Percentiles rank a stretch among this genome's conserved stretches.
Evolutionary conservation across 371 early-diverging fungal genomes (phyloP).

Genomic region (Apophysomyces sp.): DNA sequence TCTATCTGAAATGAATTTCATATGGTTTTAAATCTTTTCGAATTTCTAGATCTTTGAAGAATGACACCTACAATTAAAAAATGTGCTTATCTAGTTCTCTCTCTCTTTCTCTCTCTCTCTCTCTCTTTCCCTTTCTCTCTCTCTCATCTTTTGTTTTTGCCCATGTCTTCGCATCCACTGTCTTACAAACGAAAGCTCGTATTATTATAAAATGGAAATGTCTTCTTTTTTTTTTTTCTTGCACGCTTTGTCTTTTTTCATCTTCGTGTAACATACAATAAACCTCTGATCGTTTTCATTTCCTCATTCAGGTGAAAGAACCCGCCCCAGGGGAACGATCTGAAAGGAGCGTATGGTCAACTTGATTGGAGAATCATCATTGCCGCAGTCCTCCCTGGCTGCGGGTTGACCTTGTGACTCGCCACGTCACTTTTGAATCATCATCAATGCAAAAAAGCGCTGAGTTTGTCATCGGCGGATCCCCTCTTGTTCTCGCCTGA

Average conservation of each 20-base stretch:
- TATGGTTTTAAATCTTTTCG: not conserved
- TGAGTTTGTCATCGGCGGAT: not conserved
- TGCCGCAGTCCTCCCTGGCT: no score
- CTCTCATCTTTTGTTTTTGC: not conserved
- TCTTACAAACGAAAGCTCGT: no score
- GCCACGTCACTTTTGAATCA: constrained; percentile 2
- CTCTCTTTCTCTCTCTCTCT: not conserved
- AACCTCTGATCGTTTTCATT: not conserved
- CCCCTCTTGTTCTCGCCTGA: constrained; percentile 2
- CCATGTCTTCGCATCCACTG: not conserved
- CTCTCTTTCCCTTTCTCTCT: not conserved
- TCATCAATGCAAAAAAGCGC: not conserved
- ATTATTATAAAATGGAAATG: not conserved
- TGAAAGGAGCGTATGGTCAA: not conserved
- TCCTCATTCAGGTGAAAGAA: not conserved
- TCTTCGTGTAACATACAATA: not conserved
- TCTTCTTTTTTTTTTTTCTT: not conserved
- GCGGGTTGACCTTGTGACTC: not conserved
- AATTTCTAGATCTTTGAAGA: constrained; percentile 4
- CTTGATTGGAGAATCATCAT: not conserved
- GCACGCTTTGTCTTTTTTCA: not conserved
- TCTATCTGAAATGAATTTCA: not conserved
- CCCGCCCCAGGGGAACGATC: not conserved
- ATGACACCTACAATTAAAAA: constrained; percentile 9
- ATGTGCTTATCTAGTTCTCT: not conserved